Evolutionary conservation across 1,139 yeast genomes (phyloP).

Genomic region (Geotrichum reessii): DNA sequence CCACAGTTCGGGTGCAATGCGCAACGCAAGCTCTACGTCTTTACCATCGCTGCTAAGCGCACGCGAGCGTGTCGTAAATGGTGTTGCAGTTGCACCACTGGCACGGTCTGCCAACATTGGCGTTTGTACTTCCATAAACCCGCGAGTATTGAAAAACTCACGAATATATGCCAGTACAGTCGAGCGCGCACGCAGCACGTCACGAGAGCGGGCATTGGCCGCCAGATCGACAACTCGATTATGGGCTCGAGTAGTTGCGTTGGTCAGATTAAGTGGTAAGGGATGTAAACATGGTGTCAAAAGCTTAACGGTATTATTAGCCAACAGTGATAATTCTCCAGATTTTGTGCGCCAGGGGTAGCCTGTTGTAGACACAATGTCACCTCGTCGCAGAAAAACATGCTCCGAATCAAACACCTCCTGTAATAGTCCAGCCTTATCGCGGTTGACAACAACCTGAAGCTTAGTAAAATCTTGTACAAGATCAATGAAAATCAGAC

Average conservation of each 20-base stretch:
- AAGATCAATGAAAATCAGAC: constrained; percentile 61
- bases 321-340: constrained; percentile 72
- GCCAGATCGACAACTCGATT: constrained; percentile 73
- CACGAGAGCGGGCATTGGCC: constrained; percentile 48
- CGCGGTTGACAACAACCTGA: constrained; percentile 58
- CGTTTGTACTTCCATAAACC: constrained; percentile 79
- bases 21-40: constrained; percentile 46
- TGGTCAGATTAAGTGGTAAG: constrained; percentile 57
- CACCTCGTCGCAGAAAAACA: constrained; percentile 59
- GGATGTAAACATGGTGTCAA: constrained; percentile 68
- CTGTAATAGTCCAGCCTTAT: constrained; percentile 31
- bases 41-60: constrained; percentile 38
- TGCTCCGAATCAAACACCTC: constrained; percentile 47
- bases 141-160: constrained; percentile 47
- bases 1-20: constrained; percentile 97
- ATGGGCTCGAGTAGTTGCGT: constrained; percentile 52
- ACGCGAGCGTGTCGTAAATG: constrained; percentile 59
- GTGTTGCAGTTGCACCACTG: constrained; percentile 88
- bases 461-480: constrained; percentile 51
- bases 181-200: constrained; percentile 51
- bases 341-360: constrained; percentile 66
- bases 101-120: constrained; percentile 67
- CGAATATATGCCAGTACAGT: constrained; percentile 52
- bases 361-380: constrained; percentile 60
- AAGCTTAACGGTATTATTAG: constrained; percentile 45